Evolutionary conservation across 2,329 filamentous ascomycete genomes (phyloP).

Genomic region (Macrophomina phaseolina): DNA sequence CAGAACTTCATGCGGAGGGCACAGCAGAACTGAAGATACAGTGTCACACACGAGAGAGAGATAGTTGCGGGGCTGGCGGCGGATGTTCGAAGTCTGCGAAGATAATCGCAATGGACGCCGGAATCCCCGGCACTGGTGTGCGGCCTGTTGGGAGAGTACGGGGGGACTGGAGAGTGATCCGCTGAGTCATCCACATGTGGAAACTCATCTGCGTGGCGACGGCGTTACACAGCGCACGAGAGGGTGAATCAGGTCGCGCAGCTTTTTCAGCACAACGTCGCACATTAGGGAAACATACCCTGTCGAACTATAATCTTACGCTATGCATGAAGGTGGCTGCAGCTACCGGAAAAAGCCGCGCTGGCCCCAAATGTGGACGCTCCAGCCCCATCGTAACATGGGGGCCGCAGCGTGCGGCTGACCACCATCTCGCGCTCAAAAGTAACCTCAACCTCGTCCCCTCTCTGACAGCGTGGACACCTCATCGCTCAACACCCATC

Average conservation of each 20-base stretch:
- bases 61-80: not conserved
- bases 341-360: not conserved
- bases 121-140: too few species aligned
- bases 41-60: not conserved
- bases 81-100: not conserved
- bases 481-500: not conserved
- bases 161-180: too few species aligned
- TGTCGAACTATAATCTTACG: not conserved
- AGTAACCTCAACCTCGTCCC: not conserved
- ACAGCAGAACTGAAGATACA: not conserved
- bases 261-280: not conserved
- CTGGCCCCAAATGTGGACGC: not conserved
- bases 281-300: not conserved
- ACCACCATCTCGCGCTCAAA: not conserved
- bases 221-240: too few species aligned
- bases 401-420: conserved; percentile 9
- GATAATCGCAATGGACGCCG: not conserved
- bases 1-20: not conserved
- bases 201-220: too few species aligned
- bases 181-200: too few species aligned
- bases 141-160: too few species aligned
- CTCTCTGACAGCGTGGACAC: not conserved
- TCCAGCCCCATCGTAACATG: not conserved
- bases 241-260: too few species aligned
- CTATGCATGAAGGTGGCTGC: not conserved